Evolutionary conservation across 306 rosid genomes (phyloP).

Genomic region (Cajanus cajan): DNA sequence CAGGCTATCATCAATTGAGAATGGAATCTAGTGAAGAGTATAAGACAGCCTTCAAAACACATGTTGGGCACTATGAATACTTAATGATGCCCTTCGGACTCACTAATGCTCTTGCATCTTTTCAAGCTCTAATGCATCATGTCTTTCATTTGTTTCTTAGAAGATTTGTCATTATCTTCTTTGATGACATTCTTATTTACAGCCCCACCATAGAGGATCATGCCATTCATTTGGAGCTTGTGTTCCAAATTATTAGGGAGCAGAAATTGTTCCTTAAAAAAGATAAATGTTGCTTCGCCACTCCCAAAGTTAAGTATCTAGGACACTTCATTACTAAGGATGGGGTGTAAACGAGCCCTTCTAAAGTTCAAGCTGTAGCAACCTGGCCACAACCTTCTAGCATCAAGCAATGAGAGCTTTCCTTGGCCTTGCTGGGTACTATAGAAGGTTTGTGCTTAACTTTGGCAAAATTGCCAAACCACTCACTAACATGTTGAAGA

Average conservation of each 20-base stretch:
- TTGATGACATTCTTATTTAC: too few relatives aligned
- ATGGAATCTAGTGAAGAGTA: too few relatives aligned
- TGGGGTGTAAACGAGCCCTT: not conserved
- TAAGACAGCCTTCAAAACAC: not conserved
- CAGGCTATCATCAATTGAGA: too few relatives aligned
- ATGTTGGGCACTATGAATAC: not conserved
- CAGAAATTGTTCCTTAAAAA: too few relatives aligned
- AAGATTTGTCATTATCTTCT: too few relatives aligned
- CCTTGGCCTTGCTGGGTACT: not conserved
- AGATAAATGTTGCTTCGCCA: not conserved
- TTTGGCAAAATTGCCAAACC: not conserved
- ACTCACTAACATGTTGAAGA: not conserved
- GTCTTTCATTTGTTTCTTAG: too few relatives aligned
- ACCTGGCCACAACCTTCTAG: not conserved
- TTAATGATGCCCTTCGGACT: too few relatives aligned
- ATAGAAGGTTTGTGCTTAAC: not conserved
- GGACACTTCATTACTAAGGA: not conserved
- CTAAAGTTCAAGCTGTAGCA: not conserved
- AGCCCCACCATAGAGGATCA: not conserved
- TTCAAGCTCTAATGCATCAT: not conserved
- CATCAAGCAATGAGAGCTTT: not conserved
- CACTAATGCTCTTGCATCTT: not conserved
- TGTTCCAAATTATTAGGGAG: too few relatives aligned
- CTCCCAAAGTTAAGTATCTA: too few relatives aligned
- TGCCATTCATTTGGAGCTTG: not conserved